These are phyloP conservation scores for Suaeda aralocaspica DNA, from an alignment of 148 eudicot genomes.

Conservation along the genomic window DNA sequence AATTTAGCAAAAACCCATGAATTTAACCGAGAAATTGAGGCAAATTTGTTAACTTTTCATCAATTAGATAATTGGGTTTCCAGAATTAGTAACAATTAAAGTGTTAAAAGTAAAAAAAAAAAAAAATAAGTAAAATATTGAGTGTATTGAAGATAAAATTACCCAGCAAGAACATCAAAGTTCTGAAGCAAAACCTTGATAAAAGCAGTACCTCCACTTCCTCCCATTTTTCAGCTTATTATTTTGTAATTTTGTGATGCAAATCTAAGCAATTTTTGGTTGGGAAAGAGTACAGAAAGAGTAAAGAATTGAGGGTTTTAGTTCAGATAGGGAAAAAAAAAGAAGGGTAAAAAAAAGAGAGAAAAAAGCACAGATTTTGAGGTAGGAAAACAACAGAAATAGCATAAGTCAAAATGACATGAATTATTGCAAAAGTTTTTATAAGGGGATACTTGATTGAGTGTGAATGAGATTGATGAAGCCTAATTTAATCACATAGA, in stretches of 20 bases:
- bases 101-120: not conserved
- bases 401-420: conserved; percentile 13
- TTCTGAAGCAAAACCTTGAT: conserved; percentile 59
- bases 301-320: not conserved
- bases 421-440: not conserved
- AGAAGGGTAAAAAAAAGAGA: too few relatives aligned
- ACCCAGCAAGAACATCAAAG: conserved; percentile 88
- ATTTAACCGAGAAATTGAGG: conserved; percentile 1
- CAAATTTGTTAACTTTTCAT: conserved; percentile 15
- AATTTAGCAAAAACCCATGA: conserved; percentile 2
- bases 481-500: not conserved
- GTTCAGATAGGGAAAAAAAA: too few relatives aligned
- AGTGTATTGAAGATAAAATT: not conserved
- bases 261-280: not conserved
- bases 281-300: not conserved
- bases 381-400: not conserved
- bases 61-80: not conserved
- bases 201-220: conserved; percentile 59
- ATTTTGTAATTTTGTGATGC: not conserved
- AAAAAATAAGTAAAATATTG: not conserved
- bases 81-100: not conserved
- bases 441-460: conserved; percentile 1
- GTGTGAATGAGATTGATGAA: not conserved
- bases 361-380: conserved; percentile 3
- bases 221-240: conserved; percentile 30